phyloP scores from a whole-genome alignment of 805 yeast species.

The Starmera quercuum region DNA sequence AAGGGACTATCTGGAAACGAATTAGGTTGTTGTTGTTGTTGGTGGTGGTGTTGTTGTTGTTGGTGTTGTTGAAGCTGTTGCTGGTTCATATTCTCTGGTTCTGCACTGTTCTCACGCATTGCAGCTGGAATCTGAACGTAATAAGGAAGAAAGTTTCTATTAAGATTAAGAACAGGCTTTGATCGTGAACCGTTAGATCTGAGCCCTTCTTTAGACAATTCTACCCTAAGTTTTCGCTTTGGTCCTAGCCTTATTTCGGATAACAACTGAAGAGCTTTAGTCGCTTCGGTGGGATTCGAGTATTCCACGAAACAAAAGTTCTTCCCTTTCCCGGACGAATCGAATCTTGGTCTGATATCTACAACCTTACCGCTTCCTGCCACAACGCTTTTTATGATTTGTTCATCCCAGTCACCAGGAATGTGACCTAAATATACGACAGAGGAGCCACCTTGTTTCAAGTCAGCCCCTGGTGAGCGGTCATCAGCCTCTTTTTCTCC shows the following conservation, averaged over 20 bases:
- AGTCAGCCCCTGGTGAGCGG: background rate
- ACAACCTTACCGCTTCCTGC: constrained; percentile 69
- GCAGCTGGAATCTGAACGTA: constrained; percentile 53
- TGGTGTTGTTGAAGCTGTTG: too few relatives aligned
- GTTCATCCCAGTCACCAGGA: constrained; percentile 68
- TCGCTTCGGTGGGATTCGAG: constrained; percentile 42
- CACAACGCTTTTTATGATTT: constrained; percentile 52
- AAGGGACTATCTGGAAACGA: constrained; percentile 2
- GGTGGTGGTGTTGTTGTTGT: background rate
- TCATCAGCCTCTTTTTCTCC: background rate
- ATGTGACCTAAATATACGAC: constrained; percentile 55
- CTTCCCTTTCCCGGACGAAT: constrained; percentile 44
- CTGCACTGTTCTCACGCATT: constrained; percentile 17
- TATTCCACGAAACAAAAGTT: constrained; percentile 67
- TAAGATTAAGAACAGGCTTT: constrained; percentile 37
- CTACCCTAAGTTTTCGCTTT: constrained; percentile 43
- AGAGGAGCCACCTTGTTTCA: constrained; percentile 15
- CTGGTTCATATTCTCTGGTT: background rate
- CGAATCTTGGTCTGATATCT: constrained; percentile 41
- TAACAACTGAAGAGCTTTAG: constrained; percentile 36
- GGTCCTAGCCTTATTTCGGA: constrained; percentile 36
- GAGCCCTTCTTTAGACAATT: constrained; percentile 54
- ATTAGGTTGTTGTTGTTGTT: background rate
- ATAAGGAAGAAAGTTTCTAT: constrained; percentile 41
- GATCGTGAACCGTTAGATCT: constrained; percentile 24